These are phyloP conservation scores for Fusarium austroafricanum DNA, from an alignment of 2,329 filamentous ascomycete species.

Conservation along the genomic window DNA sequence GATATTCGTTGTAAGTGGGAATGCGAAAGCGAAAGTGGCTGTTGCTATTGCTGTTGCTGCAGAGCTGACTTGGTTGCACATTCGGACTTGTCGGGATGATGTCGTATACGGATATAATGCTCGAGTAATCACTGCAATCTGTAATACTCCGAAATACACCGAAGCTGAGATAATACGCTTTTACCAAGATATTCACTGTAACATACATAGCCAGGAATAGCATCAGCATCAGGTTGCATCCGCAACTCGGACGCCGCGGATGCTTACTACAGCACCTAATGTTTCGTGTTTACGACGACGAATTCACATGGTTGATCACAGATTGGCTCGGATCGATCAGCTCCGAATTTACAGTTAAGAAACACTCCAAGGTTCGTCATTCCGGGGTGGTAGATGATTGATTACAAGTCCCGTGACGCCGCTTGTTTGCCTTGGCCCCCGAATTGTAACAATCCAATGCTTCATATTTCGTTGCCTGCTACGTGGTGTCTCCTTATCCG, in stretches of 20 bases:
- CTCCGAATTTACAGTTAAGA: conserved; percentile 8
- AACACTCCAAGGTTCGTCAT: background rate
- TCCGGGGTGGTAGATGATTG: background rate
- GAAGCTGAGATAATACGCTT: conserved; percentile 11
- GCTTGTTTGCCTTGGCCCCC: conserved; percentile 1
- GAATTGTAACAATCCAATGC: conserved; percentile 18
- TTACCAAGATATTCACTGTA: background rate
- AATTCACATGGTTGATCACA: background rate
- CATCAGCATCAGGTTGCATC: conserved; percentile 14
- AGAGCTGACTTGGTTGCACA: conserved; percentile 4
- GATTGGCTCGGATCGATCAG: conserved; percentile 33
- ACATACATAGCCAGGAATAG: conserved; percentile 32
- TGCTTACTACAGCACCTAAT: conserved; percentile 1
- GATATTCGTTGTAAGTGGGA: background rate
- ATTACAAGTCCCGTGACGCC: conserved; percentile 19
- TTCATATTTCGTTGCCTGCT: conserved; percentile 22
- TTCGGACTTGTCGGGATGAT: conserved; percentile 11
- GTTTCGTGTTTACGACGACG: conserved; percentile 2
- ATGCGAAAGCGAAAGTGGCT: conserved; percentile 28
- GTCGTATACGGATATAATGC: background rate
- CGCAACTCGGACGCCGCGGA: conserved; percentile 17
- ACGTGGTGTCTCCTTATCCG: background rate
- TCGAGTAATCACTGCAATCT: background rate
- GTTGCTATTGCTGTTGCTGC: background rate
- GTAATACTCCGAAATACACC: background rate